These are phyloP conservation scores for Talaromyces sp. DNA, from an alignment of 2,329 filamentous ascomycete species.

Conservation along the genomic window DNA sequence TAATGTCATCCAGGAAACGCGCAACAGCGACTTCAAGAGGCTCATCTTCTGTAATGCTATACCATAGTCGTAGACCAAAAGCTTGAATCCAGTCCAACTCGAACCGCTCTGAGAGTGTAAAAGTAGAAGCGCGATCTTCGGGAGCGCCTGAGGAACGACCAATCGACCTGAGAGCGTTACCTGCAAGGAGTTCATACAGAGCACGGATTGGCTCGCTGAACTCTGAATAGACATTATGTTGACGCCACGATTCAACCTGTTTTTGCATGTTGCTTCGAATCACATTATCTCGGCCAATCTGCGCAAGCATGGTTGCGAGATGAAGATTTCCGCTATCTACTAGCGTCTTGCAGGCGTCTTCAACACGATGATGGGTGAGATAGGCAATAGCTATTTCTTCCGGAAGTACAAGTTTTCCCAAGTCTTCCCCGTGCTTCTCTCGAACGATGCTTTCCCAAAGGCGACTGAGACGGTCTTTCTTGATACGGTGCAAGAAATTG, in stretches of 20 bases:
- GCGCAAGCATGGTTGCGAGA: constrained; percentile 75
- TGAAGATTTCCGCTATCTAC: constrained; percentile 72
- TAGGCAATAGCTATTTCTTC: constrained; percentile 82
- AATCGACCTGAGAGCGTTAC: constrained; percentile 77
- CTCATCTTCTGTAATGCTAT: constrained; percentile 64
- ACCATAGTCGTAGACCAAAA: constrained; percentile 89
- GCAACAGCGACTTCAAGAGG: constrained; percentile 67
- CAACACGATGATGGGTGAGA: constrained; percentile 70
- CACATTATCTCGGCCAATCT: constrained; percentile 68
- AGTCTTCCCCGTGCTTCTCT: constrained; percentile 62
- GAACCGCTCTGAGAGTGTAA: constrained; percentile 78
- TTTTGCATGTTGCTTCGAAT: constrained; percentile 69
- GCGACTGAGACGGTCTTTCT: constrained; percentile 43
- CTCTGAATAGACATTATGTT: constrained; percentile 78
- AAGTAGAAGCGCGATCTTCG: constrained; percentile 75
- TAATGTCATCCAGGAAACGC: constrained; percentile 68
- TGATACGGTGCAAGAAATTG: constrained; percentile 41
- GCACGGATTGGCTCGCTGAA: constrained; percentile 78
- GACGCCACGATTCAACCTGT: constrained; percentile 80
- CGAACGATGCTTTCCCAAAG: constrained; percentile 44
- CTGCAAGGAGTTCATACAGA: constrained; percentile 82
- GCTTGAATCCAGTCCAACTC: constrained; percentile 88
- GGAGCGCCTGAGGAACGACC: constrained; percentile 65
- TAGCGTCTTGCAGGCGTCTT: constrained; percentile 76
- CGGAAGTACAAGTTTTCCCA: constrained; percentile 57